These are phyloP conservation scores for Acer yangbiense DNA, from an alignment of 345 rosid species.

Conservation along the genomic window DNA sequence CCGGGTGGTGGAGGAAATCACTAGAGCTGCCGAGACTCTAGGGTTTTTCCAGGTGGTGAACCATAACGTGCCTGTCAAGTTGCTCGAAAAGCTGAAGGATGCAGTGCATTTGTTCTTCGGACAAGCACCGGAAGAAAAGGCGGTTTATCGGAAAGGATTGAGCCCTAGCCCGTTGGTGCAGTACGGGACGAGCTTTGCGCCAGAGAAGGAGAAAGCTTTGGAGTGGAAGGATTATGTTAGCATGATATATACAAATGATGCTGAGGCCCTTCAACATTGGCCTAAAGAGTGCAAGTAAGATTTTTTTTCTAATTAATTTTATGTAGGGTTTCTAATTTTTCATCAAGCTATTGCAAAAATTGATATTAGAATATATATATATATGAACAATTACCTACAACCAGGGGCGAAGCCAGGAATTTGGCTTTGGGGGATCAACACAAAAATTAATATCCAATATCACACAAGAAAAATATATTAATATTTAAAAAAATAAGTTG, in stretches of 20 bases:
- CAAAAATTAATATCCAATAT: too few relatives aligned
- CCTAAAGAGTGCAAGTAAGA: constrained; percentile 50
- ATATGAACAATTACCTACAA: too few relatives aligned
- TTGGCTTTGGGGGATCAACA: too few relatives aligned
- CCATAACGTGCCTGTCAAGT: constrained; percentile 49
- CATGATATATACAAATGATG: constrained; percentile 51
- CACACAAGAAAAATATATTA: too few relatives aligned
- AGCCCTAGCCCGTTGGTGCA: constrained; percentile 52
- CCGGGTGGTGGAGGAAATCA: constrained; percentile 37
- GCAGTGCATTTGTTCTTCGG: constrained; percentile 50
- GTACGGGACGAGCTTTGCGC: constrained; percentile 60
- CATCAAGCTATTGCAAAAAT: too few relatives aligned
- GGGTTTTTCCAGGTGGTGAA: constrained; percentile 65
- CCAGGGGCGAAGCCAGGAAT: too few relatives aligned
- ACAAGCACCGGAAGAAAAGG: constrained; percentile 42
- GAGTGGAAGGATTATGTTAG: constrained; percentile 70
- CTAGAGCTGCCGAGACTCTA: constrained; percentile 46
- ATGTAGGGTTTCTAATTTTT: too few relatives aligned
- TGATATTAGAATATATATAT: too few relatives aligned
- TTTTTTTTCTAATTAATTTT: too few relatives aligned
- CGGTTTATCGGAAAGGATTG: constrained; percentile 37
- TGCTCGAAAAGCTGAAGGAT: constrained; percentile 43
- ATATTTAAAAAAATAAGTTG: too few relatives aligned
- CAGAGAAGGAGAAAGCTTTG: constrained; percentile 57
- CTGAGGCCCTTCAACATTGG: constrained; percentile 55